Percentiles rank a stretch among this genome's conserved stretches.
phyloP scores from a whole-genome alignment of 805 yeast genomes.

The Sugiyamaella qingdaonensis region DNA sequence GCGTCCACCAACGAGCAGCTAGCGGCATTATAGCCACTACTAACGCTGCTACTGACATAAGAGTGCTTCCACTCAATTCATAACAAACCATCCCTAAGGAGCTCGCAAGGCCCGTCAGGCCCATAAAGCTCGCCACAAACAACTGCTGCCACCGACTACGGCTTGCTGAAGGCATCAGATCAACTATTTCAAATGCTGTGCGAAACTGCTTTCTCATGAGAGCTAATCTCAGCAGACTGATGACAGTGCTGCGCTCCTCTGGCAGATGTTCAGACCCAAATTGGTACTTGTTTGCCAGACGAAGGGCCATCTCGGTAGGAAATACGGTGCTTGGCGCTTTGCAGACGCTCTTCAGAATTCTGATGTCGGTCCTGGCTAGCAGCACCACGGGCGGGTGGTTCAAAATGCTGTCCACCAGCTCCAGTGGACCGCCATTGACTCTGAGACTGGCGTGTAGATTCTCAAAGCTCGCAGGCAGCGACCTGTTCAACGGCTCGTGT shows the following conservation, averaged over 20 bases:
- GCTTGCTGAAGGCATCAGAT: neutral
- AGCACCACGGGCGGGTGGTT: neutral
- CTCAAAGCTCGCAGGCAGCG: neutral
- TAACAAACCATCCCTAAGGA: too few species aligned
- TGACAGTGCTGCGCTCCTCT: neutral
- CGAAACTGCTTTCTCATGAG: neutral
- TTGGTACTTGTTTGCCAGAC: neutral
- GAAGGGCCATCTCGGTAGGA: neutral
- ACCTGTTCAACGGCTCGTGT: neutral
- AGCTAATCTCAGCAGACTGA: neutral
- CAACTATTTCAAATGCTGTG: conserved; percentile 3
- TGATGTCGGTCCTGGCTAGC: neutral
- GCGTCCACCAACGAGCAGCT: too few species aligned
- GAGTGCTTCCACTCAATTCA: too few species aligned
- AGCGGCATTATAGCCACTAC: too few species aligned
- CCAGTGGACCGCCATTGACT: neutral
- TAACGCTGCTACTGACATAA: too few species aligned
- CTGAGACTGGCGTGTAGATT: neutral
- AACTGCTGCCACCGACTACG: too few species aligned
- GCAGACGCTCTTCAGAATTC: neutral
- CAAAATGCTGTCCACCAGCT: neutral
- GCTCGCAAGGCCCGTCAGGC: too few species aligned
- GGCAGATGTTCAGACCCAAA: neutral
- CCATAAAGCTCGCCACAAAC: too few species aligned
- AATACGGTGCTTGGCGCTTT: too few species aligned